Conservation (phyloP, 2,329 filamentous ascomycete species). For the Monilinia fructicola region DNA sequence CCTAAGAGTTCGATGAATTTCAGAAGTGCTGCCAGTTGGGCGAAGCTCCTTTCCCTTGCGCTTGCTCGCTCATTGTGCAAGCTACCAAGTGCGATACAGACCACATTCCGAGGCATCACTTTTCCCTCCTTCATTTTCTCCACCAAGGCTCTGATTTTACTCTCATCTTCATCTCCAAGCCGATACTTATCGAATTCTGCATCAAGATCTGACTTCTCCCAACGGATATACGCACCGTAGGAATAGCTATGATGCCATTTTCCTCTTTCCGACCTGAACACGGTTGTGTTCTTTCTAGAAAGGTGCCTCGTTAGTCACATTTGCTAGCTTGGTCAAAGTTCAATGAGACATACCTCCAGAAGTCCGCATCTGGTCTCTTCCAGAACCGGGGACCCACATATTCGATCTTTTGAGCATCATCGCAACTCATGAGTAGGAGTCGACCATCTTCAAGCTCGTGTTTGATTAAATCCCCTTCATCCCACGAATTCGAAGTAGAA, state of each 20-base stretch:
- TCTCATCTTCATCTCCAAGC: neutral
- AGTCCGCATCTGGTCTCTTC: neutral
- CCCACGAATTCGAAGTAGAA: neutral
- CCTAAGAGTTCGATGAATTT: neutral
- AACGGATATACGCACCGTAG: neutral
- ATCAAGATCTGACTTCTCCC: neutral
- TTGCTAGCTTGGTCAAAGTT: neutral
- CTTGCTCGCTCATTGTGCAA: neutral
- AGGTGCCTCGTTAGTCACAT: neutral
- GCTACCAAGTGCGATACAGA: neutral
- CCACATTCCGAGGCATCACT: neutral
- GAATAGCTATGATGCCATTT: too few species aligned
- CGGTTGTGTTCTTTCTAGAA: too few species aligned
- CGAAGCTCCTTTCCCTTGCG: neutral
- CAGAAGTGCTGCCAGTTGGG: neutral
- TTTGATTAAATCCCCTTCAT: neutral
- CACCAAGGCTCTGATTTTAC: neutral
- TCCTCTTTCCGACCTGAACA: neutral
- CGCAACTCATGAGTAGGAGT: neutral
- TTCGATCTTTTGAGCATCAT: neutral
- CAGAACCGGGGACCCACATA: neutral
- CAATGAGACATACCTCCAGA: neutral
- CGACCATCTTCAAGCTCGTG: neutral
- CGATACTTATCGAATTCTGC: neutral
- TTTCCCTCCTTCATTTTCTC: neutral